Base-by-base conservation (phyloP, 768 basidiomycete genomes). In the Termitomyces sp. region DNA sequence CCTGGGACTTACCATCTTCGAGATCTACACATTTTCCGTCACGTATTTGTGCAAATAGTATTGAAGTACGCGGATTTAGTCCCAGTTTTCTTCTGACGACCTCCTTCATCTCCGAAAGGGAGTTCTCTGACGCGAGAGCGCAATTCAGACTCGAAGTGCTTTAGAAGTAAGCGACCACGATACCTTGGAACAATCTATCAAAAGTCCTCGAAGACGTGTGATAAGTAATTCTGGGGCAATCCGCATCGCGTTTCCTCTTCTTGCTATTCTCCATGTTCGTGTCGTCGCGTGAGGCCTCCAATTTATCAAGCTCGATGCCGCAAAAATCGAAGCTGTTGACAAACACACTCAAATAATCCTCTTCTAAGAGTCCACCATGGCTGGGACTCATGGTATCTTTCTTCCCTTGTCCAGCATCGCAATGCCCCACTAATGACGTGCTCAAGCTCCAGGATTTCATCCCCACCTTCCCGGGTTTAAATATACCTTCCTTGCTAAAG, bases 391-490 rank as follows among this genome's bases (percentile, higher is more conserved):
- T 65, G 67, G 72, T 73, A 63, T 64, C 59, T 56, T 36, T 47
- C 43, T 50, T 38, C 45, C 50, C 27, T 35, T 41, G 10, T 45
- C 32, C 41, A 41, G 3, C 38, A 43, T 42, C 52, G 15, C 7
- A 29, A 58, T 55, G 27, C 48, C 42, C 43, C 44, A 53, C 42
- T 48, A 22, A 43, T 51, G 40, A 23, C 59, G 11, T 23, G 31
- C 11, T 63, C 18, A 53, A 85, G 86, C 77, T 63, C 72, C 86
- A 72, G 94, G 93, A 60, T 96, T 96, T 65, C 80, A 93, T 69
- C 94, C 94, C 36, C 94, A 94, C 68, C 78, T 94, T 27, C 91
- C 93, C 9, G 84, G 88, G 12, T 77, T 83, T 64, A 82, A 77
- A 64, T 85, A 94, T 71, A 82, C 80, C 56, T 84, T 92, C 68